Percentiles rank a stretch among this genome's conserved stretches.
Conservation (phyloP, 257 asterid genomes). For the Buddleja alternifolia region DNA sequence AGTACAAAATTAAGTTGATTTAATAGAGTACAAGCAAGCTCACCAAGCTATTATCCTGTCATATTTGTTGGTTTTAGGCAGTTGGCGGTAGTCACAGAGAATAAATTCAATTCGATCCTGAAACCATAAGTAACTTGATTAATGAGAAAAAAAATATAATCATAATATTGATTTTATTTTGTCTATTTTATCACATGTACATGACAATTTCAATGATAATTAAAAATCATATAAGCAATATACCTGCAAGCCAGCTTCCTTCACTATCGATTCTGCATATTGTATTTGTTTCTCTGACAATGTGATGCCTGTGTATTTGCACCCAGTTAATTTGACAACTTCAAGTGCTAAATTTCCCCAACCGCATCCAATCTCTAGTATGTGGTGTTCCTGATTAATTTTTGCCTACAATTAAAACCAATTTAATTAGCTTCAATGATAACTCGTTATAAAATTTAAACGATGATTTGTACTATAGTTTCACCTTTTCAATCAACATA, state of each 20-base stretch:
- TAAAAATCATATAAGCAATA: no score
- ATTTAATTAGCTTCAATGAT: background rate
- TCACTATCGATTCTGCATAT: slow-evolving; percentile 52
- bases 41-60: slow-evolving; percentile 65
- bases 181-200: no score
- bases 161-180: no score
- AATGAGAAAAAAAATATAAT: no score
- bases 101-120: slow-evolving; percentile 54
- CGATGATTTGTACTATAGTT: background rate
- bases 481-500: slow-evolving; percentile 66
- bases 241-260: slow-evolving; percentile 70
- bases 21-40: background rate
- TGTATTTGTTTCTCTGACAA: slow-evolving; percentile 59
- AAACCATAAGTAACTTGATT: background rate
- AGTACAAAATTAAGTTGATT: background rate
- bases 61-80: slow-evolving; percentile 48
- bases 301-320: slow-evolving; percentile 77
- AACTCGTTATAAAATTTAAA: background rate
- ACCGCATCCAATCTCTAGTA: slow-evolving; percentile 74
- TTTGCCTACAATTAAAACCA: slow-evolving; percentile 51
- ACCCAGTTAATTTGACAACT: slow-evolving; percentile 61
- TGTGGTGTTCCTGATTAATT: slow-evolving; percentile 53
- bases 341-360: no score
- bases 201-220: no score
- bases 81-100: slow-evolving; percentile 61